A percentile compares a stretch with the other conserved stretches of the same genome.
These are phyloP conservation scores for Dendrobium catenatum DNA, from an alignment of 106 monocot genomes.

Conservation along the genomic window DNA sequence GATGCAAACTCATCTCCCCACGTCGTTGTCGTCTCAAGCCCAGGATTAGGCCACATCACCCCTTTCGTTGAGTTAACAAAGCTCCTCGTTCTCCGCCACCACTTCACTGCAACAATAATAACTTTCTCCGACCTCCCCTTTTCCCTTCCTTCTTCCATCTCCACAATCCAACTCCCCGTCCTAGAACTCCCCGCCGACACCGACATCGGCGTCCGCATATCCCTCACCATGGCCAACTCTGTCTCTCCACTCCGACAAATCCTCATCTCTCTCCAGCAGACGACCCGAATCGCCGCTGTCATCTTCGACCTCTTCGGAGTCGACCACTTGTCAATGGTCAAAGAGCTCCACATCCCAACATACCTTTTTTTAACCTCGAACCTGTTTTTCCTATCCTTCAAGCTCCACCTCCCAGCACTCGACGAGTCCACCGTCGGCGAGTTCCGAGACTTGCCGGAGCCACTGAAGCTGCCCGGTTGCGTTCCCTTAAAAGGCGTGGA, in stretches of 20 bases:
- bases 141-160: not conserved
- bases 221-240: not conserved
- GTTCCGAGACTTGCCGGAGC: not conserved
- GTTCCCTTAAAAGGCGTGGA: not conserved
- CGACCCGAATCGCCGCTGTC: no score
- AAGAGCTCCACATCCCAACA: not conserved
- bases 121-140: not conserved
- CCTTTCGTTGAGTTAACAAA: not conserved
- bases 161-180: not conserved
- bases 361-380: not conserved
- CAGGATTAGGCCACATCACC: not conserved
- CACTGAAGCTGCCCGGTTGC: not conserved
- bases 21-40: not conserved
- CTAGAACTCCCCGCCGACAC: not conserved
- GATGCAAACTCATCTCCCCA: not conserved
- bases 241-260: not conserved
- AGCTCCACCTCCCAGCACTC: not conserved
- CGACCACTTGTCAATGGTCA: not conserved
- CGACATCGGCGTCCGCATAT: not conserved
- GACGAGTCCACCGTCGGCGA: not conserved
- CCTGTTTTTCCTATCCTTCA: not conserved
- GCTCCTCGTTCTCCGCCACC: not conserved
- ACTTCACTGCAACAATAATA: not conserved
- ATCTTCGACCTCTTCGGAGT: not conserved
- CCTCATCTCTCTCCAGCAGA: no score